phyloP scores from a whole-genome alignment of 2,329 filamentous ascomycete genomes.

The Madurella fahalii region DNA sequence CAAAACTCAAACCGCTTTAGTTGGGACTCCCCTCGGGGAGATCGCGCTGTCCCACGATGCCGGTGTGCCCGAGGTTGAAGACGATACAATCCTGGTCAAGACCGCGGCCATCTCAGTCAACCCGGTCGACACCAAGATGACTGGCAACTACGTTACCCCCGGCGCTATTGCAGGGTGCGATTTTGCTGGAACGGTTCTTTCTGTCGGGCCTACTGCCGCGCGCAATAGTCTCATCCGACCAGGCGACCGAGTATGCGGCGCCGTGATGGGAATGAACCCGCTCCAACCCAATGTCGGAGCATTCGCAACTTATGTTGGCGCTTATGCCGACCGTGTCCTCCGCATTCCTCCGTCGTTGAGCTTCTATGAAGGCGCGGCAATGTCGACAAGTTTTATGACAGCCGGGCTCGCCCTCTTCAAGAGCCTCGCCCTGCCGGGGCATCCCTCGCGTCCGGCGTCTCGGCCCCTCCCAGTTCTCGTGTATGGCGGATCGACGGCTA shows the following conservation, averaged over 20 bases:
- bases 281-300: constrained; percentile 25
- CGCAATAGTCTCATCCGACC: constrained; percentile 7
- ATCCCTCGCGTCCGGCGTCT: constrained; percentile 16
- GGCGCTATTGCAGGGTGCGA: neutral
- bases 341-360: constrained; percentile 23
- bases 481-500: constrained; percentile 41
- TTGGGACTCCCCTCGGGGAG: too few species aligned
- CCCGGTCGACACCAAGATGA: neutral
- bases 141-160: neutral
- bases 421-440: neutral
- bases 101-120: neutral
- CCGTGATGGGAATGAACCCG: constrained; percentile 23
- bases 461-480: constrained; percentile 36
- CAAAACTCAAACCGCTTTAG: too few species aligned
- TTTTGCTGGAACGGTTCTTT: neutral
- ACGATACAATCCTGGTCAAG: too few species aligned
- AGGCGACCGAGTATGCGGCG: constrained; percentile 29
- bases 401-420: neutral
- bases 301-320: constrained; percentile 30
- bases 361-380: neutral
- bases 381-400: too few species aligned
- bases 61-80: too few species aligned
- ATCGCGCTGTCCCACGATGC: too few species aligned
- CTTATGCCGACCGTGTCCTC: constrained; percentile 22
- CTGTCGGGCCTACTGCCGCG: neutral